Conservation (phyloP, 345 rosid species). For the Arabidopsis arenosa region DNA sequence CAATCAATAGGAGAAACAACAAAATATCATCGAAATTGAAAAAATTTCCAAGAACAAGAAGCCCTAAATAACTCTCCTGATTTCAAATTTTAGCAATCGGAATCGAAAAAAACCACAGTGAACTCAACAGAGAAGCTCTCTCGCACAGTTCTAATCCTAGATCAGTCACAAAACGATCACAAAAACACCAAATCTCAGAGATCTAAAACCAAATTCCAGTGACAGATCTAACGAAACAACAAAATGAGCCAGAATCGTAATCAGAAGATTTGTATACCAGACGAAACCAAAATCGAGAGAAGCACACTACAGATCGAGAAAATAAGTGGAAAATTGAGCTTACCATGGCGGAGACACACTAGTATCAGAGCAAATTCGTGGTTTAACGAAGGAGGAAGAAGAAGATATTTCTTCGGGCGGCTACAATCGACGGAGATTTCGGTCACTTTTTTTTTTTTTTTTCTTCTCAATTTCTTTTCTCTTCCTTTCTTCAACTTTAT, state of each 20-base stretch:
- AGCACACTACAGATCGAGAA: constrained; percentile 4
- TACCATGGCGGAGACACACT: constrained; percentile 23
- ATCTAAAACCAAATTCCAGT: constrained; percentile 13
- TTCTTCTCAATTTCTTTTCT: background rate
- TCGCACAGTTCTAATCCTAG: background rate
- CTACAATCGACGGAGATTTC: constrained; percentile 20
- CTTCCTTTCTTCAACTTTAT: constrained; percentile 18
- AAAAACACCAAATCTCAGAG: constrained; percentile 27
- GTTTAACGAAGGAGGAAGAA: background rate
- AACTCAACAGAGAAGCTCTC: background rate
- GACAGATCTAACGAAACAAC: constrained; percentile 22
- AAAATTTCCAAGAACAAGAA: background rate
- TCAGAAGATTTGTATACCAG: background rate
- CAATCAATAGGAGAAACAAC: background rate
- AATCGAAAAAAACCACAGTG: background rate
- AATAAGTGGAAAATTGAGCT: constrained; percentile 8
- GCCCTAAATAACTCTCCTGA: constrained; percentile 1
- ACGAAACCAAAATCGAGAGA: background rate
- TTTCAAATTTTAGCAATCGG: background rate
- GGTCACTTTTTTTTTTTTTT: background rate
- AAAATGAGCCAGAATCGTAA: background rate
- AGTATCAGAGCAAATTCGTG: background rate
- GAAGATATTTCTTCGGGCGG: constrained; percentile 33
- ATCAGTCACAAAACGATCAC: constrained; percentile 13
- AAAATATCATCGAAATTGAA: background rate